phyloP scores from a whole-genome alignment of 106 monocot species.

The Allium cepa region DNA sequence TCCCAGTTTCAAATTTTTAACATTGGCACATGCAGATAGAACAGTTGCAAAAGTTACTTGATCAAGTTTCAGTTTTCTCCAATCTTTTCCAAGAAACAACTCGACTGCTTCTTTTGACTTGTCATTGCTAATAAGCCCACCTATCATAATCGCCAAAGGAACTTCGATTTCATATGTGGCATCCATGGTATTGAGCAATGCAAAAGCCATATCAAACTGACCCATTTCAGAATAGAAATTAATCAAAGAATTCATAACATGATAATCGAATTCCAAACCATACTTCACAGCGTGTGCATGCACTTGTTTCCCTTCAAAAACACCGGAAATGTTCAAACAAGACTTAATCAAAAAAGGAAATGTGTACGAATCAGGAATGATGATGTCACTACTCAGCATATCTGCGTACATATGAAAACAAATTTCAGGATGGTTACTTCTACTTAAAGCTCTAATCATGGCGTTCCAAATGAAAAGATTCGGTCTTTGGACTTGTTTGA shows the following conservation, averaged over 20 bases:
- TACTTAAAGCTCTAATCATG: conserved; percentile 20
- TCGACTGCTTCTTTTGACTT: conserved; percentile 39
- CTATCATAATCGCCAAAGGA: conserved; percentile 51
- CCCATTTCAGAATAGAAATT: conserved; percentile 32
- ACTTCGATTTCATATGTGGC: conserved; percentile 19
- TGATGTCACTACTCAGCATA: conserved; percentile 7
- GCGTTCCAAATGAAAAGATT: conserved; percentile 27
- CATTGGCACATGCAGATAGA: conserved; percentile 34
- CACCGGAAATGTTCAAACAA: neutral
- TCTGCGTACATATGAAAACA: conserved; percentile 12
- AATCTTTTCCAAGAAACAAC: conserved; percentile 41
- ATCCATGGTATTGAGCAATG: conserved; percentile 44
- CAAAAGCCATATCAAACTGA: conserved; percentile 3
- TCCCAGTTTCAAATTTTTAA: conserved; percentile 37
- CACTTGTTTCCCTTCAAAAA: conserved; percentile 19
- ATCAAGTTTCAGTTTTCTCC: conserved; percentile 31
- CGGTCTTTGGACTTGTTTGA: conserved; percentile 7
- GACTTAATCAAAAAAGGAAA: conserved; percentile 36
- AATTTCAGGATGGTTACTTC: conserved; percentile 6
- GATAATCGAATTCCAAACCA: conserved; percentile 26
- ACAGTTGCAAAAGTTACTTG: conserved; percentile 42
- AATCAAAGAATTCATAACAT: conserved; percentile 35
- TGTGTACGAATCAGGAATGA: conserved; percentile 28
- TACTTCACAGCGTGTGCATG: conserved; percentile 48
- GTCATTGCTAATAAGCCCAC: conserved; percentile 26